phyloP scores from a whole-genome alignment of 768 basidiomycete genomes.

The Macrolepiota dolichaula region DNA sequence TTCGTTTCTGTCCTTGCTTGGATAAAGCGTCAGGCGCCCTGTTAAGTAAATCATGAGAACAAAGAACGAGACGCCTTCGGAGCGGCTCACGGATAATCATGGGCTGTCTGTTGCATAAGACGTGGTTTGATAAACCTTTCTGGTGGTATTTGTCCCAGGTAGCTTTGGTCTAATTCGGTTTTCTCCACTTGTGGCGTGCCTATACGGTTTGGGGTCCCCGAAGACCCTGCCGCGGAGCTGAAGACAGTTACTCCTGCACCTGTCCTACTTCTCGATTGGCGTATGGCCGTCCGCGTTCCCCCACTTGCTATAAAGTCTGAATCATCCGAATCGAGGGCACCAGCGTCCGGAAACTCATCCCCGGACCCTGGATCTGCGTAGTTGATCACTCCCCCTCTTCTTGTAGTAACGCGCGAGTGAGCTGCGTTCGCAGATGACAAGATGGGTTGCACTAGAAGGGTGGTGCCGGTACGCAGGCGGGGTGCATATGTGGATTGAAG shows the following conservation, averaged over 20 bases:
- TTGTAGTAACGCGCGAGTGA: slow-evolving; percentile 40
- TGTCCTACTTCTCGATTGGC: slow-evolving; percentile 39
- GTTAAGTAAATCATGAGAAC: slow-evolving; percentile 14
- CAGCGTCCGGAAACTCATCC: slow-evolving; percentile 79
- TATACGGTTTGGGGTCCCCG: slow-evolving; percentile 21
- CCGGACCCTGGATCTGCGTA: slow-evolving; percentile 85
- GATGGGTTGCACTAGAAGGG: slow-evolving; percentile 89
- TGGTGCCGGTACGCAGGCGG: slow-evolving; percentile 85
- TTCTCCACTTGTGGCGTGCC: slow-evolving; percentile 39
- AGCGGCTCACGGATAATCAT: slow-evolving; percentile 71
- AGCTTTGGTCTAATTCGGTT: slow-evolving; percentile 77
- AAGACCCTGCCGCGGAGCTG: slow-evolving; percentile 46
- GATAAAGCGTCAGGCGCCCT: slow-evolving; percentile 68
- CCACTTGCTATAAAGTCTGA: slow-evolving; percentile 74
- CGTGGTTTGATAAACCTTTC: slow-evolving; percentile 68
- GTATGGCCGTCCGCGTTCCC: slow-evolving; percentile 55
- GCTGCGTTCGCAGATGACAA: slow-evolving; percentile 36
- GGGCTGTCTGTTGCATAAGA: slow-evolving; percentile 53
- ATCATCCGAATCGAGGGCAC: slow-evolving; percentile 80
- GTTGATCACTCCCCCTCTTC: slow-evolving; percentile 73
- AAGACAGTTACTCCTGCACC: slow-evolving; percentile 52
- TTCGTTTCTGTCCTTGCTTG: slow-evolving; percentile 48
- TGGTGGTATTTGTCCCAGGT: slow-evolving; percentile 84
- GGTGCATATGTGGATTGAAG: slow-evolving; percentile 81
- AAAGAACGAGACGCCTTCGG: not conserved